Evolutionary conservation across 2,329 filamentous ascomycete species (phyloP), one percentile per base, ranked within the genome.

Genomic region (Pseudocercospora eumusae): DNA sequence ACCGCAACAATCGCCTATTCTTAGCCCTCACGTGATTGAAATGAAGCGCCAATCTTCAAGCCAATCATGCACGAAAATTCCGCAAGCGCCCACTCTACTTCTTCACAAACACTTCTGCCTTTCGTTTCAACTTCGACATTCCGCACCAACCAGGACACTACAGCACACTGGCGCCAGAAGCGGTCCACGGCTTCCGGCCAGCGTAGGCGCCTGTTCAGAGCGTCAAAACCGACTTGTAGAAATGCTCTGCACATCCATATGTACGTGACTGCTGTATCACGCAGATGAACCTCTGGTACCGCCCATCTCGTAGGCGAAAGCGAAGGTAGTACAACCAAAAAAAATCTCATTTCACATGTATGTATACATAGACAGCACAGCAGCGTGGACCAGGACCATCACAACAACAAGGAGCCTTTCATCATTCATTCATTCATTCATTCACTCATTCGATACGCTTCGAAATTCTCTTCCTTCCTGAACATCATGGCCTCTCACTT

Each of bases 401-500:
- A n/a, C n/a, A n/a, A n/a, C n/a, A n/a, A n/a, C n/a, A n/a, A 31
- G 28, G 10, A 28, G 28, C 28, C 28, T 31, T 31, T 11, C 28
- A 11, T 11, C n/a, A n/a, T n/a, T n/a, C n/a, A n/a, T n/a, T n/a
- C n/a, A n/a, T n/a, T n/a, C n/a, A n/a, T n/a, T n/a, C n/a, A n/a
- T 25, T 6, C 23, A 25, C 23, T 25, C 23, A 25, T 25, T 25
- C 23, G 6, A 3, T 13, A 18, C 3, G 5, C 44, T 21, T 23
- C 10, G 15, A 18, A 4, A 21, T 20, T 20, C 18, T 0, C 5
- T 8, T 13, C 3, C 31, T 20, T 20, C 4, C 47, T 28, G 10
- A 3, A 15, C 15, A 44, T 20, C 27, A 69, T 68, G 64, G 36
- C 65, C n/a, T 57, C 65, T 23, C 62, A 47, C 9, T 60, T 70